Evolutionary conservation across 2,329 filamentous ascomycete species (phyloP), one percentile per base, ranked within the genome.

Genomic region (Penicillium hesseltinei): DNA sequence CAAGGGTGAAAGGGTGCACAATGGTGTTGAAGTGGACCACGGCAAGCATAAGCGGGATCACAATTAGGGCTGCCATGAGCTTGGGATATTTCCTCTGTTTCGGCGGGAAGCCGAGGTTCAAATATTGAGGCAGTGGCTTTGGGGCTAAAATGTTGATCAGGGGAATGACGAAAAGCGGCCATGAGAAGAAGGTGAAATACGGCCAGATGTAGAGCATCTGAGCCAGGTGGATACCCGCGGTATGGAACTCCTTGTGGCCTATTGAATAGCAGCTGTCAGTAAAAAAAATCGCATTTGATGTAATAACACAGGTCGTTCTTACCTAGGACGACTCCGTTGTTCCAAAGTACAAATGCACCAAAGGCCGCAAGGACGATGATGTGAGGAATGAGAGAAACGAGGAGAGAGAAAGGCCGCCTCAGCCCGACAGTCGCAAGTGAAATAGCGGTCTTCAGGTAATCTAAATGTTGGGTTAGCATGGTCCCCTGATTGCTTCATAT

Each of bases 161-260:
- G 2, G 80, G 78, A 0, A 86, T 84, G 0, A 89, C 62, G 4
- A 93, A 76, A 0, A 97, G 79, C 0, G 94, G 93, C 48, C 87
- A 84, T 0, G 92, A 96, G 78, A 97, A 97, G 77, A 97, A 96
- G 36, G 85, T 78, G 57, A 96, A 87, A 61, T 96, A 89, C 0
- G 92, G 88, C 89, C 92, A 96, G 64, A 97, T 88, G 70, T 99
- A 99, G 19, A 97, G 87, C 84, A 99, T 90, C 75, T 99, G 94
- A 0, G 93, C 84, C 5, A 94, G 77, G 70, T 99, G 93, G 13
- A 97, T 78, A 1, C 92, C 94, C 0, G 92, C 92, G 33, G 94
- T 82, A 69, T 99, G 94, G 69, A 96, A 97, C 27, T 90, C 88
- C 76, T 97, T 97, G 75, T 99, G 94, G 38, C 92, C 90, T 91